A percentile compares a stretch with the other conserved stretches of the same genome.
Conservation (phyloP, 768 basidiomycete species). For the Mrakia blollopis region DNA sequence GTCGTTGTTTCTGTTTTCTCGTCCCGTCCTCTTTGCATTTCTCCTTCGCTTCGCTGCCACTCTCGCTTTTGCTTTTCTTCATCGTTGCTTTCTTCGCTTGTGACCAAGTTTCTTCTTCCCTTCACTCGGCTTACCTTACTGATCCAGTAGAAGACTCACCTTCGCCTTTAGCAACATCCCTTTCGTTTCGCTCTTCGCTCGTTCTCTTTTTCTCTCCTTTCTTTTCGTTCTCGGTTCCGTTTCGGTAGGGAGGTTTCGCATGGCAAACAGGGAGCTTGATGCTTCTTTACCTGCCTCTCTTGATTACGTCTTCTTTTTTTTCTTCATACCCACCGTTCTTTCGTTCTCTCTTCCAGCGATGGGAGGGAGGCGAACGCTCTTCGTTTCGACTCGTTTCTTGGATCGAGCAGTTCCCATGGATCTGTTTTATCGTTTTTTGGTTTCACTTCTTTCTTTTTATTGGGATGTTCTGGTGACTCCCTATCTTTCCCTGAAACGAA, state of each 20-base stretch:
- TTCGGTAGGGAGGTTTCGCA: background rate
- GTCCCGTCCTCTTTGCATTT: background rate
- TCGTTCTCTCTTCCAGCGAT: background rate
- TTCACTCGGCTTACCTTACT: background rate
- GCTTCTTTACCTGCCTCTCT: background rate
- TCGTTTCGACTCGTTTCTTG: background rate
- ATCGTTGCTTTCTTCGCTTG: background rate
- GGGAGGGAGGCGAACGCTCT: background rate
- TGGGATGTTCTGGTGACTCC: conserved; percentile 3
- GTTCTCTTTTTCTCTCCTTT: background rate
- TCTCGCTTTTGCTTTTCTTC: background rate
- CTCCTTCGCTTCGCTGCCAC: background rate
- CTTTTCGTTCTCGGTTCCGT: background rate
- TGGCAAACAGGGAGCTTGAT: background rate
- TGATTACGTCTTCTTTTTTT: background rate
- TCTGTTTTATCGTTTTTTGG: background rate
- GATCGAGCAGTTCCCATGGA: background rate
- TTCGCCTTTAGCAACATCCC: background rate
- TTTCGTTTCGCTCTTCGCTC: background rate
- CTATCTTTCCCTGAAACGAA: background rate
- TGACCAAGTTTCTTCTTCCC: background rate
- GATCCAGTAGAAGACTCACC: background rate
- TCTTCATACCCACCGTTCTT: background rate
- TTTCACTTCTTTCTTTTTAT: background rate
- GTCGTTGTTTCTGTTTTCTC: background rate